phyloP scores from a whole-genome alignment of 2,329 filamentous ascomycete species.

The Botrytis paeoniae region DNA sequence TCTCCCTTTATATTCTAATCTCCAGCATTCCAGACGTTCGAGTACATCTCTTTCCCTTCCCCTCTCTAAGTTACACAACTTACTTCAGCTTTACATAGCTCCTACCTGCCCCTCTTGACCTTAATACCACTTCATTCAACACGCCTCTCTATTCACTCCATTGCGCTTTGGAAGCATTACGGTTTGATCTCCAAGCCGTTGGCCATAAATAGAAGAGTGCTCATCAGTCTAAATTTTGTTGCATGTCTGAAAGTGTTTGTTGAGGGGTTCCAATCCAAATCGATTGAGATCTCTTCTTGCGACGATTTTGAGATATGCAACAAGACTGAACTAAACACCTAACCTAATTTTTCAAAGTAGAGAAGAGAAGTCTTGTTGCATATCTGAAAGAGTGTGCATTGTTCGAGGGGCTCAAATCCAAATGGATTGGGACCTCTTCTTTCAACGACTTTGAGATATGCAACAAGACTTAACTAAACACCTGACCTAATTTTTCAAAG shows the following conservation, averaged over 20 bases:
- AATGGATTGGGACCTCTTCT: too few relatives aligned
- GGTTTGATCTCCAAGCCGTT: fast-evolving
- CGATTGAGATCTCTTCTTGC: neutral
- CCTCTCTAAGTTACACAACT: neutral
- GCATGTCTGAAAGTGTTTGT: neutral
- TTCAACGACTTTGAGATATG: too few relatives aligned
- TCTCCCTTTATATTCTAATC: neutral
- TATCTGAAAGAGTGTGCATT: neutral
- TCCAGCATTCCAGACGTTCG: neutral
- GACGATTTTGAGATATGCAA: neutral
- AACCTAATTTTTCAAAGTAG: too few relatives aligned
- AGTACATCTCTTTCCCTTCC: neutral
- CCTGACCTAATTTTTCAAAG: too few relatives aligned
- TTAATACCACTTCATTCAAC: neutral
- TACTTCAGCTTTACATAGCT: neutral
- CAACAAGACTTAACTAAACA: too few relatives aligned
- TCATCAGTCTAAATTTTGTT: neutral
- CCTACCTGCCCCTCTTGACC: neutral
- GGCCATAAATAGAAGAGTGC: neutral
- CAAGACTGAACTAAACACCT: too few relatives aligned
- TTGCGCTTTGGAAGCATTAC: neutral
- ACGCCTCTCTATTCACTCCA: fast-evolving
- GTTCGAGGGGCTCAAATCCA: neutral
- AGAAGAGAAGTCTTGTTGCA: neutral
- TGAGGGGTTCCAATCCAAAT: neutral